Percentiles rank a stretch among this genome's conserved stretches.
phyloP scores from a whole-genome alignment of 441 rosid genomes.

The Pelargonium australe region DNA sequence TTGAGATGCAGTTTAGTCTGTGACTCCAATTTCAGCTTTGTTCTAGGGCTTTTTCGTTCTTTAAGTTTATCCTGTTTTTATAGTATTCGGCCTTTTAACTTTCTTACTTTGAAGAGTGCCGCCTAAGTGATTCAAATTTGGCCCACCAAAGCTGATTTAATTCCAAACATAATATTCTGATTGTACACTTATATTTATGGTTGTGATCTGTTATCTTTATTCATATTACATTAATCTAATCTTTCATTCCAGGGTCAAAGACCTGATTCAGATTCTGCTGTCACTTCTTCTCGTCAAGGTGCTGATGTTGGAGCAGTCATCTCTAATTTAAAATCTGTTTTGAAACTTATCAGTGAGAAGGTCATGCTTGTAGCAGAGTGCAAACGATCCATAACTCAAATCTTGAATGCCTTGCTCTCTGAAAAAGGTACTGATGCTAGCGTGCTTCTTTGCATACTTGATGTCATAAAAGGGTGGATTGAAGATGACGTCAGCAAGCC shows the following conservation, averaged over 20 bases:
- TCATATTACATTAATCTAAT: too few species aligned
- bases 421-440: constrained; percentile 90
- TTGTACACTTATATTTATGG: too few species aligned
- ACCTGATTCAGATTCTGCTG: constrained; percentile 79
- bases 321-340: constrained; percentile 65
- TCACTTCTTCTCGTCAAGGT: constrained; percentile 80
- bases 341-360: constrained; percentile 79
- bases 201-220: too few species aligned
- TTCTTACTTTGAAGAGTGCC: too few species aligned
- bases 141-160: too few species aligned
- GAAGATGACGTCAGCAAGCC: constrained; percentile 66
- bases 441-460: constrained; percentile 81
- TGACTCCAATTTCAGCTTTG: too few species aligned
- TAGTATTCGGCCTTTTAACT: too few species aligned
- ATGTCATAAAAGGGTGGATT: constrained; percentile 80
- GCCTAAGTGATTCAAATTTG: too few species aligned
- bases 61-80: too few species aligned
- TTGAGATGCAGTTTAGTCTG: too few species aligned
- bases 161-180: too few species aligned
- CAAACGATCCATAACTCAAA: constrained; percentile 72
- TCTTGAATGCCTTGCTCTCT: constrained; percentile 68
- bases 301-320: constrained; percentile 81
- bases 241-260: constrained; percentile 54
- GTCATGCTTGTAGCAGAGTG: constrained; percentile 82
- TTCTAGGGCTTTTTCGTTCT: too few species aligned